A percentile compares a stretch with the other conserved stretches of the same genome.
phyloP scores from a whole-genome alignment of 768 basidiomycete genomes.

The Calocybe indica region DNA sequence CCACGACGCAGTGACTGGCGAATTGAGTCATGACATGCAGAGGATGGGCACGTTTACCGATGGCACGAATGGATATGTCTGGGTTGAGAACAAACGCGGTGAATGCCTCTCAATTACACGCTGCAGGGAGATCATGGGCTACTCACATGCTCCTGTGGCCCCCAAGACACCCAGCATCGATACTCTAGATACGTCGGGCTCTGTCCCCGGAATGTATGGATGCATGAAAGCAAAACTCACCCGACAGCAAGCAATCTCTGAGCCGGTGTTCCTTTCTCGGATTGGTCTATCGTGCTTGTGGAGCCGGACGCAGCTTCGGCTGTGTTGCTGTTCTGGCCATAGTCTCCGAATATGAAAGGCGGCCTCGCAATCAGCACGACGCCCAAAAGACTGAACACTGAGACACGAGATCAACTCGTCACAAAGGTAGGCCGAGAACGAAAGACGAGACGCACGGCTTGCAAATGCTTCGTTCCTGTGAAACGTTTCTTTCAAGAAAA shows the following conservation, averaged over 20 bases:
- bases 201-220: not conserved
- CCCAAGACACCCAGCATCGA: conserved; percentile 51
- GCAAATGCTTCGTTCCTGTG: conserved; percentile 49
- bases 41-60: conserved; percentile 70
- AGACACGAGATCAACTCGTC: not conserved
- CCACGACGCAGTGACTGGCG: not conserved
- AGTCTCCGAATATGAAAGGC: conserved; percentile 57
- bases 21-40: conserved; percentile 42
- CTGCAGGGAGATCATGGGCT: not conserved
- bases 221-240: conserved; percentile 20
- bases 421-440: not conserved
- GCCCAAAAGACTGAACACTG: conserved; percentile 64
- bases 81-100: not conserved
- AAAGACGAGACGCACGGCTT: conserved; percentile 23
- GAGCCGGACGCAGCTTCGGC: not conserved
- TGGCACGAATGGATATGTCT: conserved; percentile 48
- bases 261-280: conserved; percentile 21
- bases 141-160: conserved; percentile 63
- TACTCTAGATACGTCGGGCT: not conserved
- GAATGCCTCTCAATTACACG: too few species aligned
- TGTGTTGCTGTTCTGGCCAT: not conserved
- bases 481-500: conserved; percentile 58
- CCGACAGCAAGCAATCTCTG: conserved; percentile 56
- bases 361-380: conserved; percentile 83
- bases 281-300: conserved; percentile 16